Evolutionary conservation across 345 rosid species (phyloP).

Genomic region (Kandelia obovata): DNA sequence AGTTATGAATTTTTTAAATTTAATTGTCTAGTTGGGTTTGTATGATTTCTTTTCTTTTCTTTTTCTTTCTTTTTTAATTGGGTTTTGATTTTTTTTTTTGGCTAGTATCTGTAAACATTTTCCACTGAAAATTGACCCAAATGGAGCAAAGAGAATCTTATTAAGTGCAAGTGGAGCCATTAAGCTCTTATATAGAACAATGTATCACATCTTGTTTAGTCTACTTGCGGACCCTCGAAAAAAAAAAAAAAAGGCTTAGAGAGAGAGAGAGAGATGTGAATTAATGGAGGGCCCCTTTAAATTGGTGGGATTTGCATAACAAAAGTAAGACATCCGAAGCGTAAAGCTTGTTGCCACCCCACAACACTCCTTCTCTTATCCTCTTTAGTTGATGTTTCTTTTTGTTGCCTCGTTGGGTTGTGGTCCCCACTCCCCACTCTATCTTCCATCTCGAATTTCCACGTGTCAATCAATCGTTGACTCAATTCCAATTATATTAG

Average conservation of each 20-base stretch:
- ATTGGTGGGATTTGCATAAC: slow-evolving; percentile 43
- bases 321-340: slow-evolving; percentile 54
- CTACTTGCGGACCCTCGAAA: neutral
- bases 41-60: too few species aligned
- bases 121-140: too few species aligned
- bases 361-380: slow-evolving; percentile 19
- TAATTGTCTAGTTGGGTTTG: too few species aligned
- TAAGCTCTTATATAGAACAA: too few species aligned
- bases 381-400: slow-evolving; percentile 7
- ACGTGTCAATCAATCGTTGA: slow-evolving; percentile 36
- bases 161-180: too few species aligned
- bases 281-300: slow-evolving; percentile 1
- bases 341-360: slow-evolving; percentile 22
- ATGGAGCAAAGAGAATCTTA: too few species aligned
- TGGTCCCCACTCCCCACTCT: slow-evolving; percentile 37
- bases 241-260: neutral
- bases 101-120: too few species aligned
- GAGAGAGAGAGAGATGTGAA: neutral
- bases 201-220: neutral
- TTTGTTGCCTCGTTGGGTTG: slow-evolving; percentile 28
- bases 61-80: too few species aligned
- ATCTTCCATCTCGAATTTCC: neutral
- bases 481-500: neutral
- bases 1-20: too few species aligned
- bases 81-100: too few species aligned